Evolutionary conservation across 139 green algal genomes (phyloP).

Genomic region (Chlamydomonas eustigma): DNA sequence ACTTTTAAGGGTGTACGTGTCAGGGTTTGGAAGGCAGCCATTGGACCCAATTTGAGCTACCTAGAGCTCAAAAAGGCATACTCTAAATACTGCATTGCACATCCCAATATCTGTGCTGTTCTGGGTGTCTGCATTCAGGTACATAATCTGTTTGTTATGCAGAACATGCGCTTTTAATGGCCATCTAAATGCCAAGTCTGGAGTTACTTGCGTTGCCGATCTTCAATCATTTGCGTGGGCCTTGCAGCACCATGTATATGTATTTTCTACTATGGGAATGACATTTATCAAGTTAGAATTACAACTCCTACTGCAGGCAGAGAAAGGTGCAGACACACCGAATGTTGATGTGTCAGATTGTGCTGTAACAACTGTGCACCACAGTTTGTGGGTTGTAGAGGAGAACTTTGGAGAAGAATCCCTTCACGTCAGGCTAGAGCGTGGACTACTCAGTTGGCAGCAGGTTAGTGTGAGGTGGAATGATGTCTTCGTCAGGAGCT

Average conservation of each 20-base stretch:
- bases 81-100: constrained; percentile 43
- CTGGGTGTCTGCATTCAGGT: constrained; percentile 53
- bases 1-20: constrained; percentile 36
- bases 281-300: no score
- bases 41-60: constrained; percentile 11
- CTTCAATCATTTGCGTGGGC: no score
- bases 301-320: no score
- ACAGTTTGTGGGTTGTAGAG: constrained; percentile 55
- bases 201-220: no score
- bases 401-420: constrained; percentile 48
- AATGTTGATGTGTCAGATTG: no score
- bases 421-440: constrained; percentile 40
- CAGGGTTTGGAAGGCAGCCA: background rate
- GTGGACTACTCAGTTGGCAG: constrained; percentile 55
- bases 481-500: no score
- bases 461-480: constrained; percentile 18
- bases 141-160: no score
- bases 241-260: no score
- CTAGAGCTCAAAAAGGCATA: constrained; percentile 47
- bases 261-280: no score
- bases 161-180: no score
- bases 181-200: no score
- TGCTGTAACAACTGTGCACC: background rate
- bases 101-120: constrained; percentile 50
- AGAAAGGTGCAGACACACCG: no score